Evolutionary conservation across 1,139 yeast species (phyloP).

Genomic region (Meyerozyma athensensis): DNA sequence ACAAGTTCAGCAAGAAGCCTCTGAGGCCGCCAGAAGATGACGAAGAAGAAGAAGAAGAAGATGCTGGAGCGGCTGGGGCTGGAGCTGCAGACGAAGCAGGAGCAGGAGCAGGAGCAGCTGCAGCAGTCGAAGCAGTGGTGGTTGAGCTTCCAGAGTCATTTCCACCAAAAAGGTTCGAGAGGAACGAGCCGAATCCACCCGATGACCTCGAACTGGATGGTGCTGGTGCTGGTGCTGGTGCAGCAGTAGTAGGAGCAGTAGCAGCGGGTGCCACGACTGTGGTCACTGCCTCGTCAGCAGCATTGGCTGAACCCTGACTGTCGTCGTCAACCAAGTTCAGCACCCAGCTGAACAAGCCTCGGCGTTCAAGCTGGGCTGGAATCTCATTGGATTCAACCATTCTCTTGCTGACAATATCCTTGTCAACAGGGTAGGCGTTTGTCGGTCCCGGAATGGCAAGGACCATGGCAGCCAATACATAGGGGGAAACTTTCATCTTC

Average conservation of each 20-base stretch:
- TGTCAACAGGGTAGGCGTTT: not conserved
- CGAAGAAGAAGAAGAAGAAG: conserved; percentile 11
- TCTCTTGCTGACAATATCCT: not conserved
- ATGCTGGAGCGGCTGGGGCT: conserved; percentile 13
- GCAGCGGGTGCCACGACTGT: conserved; percentile 8
- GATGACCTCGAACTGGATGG: conserved; percentile 6
- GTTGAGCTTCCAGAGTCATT: too few relatives aligned
- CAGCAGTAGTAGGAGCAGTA: conserved; percentile 8
- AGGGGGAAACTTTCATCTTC: conserved; percentile 1
- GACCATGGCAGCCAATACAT: not conserved
- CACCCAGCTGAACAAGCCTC: conserved; percentile 1
- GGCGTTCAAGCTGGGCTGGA: not conserved
- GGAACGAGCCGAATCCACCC: conserved; percentile 4
- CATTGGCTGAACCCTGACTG: not conserved
- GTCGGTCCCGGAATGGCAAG: not conserved
- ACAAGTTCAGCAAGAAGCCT: not conserved
- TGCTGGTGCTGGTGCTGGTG: conserved; percentile 5
- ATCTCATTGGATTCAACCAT: not conserved
- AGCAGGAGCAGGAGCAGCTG: conserved; percentile 8
- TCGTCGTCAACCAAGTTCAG: conserved; percentile 1
- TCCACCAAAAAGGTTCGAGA: conserved; percentile 4
- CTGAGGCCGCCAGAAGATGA: conserved; percentile 3
- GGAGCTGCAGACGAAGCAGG: conserved; percentile 5
- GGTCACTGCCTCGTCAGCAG: conserved; percentile 7
- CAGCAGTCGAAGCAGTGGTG: conserved; percentile 4